Evolutionary conservation across 805 yeast species (phyloP).

Genomic region (Starmerella gropengiesseri): DNA sequence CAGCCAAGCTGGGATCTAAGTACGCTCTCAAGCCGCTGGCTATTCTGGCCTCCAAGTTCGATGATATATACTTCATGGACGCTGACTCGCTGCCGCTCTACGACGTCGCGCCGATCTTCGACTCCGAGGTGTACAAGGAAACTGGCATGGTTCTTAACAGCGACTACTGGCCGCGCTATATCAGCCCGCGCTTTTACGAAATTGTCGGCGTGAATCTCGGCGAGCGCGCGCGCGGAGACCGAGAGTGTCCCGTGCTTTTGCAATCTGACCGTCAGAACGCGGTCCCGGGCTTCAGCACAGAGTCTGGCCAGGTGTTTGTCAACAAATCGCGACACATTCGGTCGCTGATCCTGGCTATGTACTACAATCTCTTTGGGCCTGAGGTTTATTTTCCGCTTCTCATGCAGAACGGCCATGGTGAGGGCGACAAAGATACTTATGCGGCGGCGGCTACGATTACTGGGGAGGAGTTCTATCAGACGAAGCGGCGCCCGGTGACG

Average conservation of each 20-base stretch:
- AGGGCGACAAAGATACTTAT: conserved; percentile 73
- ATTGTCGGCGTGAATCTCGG: conserved; percentile 50
- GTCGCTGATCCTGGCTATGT: conserved; percentile 48
- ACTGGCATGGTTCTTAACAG: conserved; percentile 62
- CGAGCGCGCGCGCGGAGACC: conserved; percentile 28
- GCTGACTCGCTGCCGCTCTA: conserved; percentile 65
- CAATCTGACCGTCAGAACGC: conserved; percentile 48
- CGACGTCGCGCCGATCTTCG: conserved; percentile 52
- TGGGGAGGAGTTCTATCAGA: conserved; percentile 47
- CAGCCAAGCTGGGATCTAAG: conserved; percentile 39
- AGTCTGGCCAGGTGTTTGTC: conserved; percentile 55
- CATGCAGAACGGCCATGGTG: conserved; percentile 58
- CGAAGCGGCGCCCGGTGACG: conserved; percentile 31
- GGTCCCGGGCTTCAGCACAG: conserved; percentile 56
- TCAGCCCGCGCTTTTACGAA: conserved; percentile 60
- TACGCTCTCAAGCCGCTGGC: conserved; percentile 67
- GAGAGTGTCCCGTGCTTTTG: conserved; percentile 36
- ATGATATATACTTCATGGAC: conserved; percentile 59
- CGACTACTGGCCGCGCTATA: conserved; percentile 79
- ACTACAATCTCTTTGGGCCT: conserved; percentile 58
- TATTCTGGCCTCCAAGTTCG: conserved; percentile 58
- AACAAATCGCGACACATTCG: conserved; percentile 47
- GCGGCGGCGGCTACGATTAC: conserved; percentile 60
- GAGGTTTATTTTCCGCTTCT: conserved; percentile 47
- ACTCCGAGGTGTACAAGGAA: conserved; percentile 42